Evolutionary conservation across 1,284 basidiomycete species (phyloP).

Genomic region (Trametes sp.): DNA sequence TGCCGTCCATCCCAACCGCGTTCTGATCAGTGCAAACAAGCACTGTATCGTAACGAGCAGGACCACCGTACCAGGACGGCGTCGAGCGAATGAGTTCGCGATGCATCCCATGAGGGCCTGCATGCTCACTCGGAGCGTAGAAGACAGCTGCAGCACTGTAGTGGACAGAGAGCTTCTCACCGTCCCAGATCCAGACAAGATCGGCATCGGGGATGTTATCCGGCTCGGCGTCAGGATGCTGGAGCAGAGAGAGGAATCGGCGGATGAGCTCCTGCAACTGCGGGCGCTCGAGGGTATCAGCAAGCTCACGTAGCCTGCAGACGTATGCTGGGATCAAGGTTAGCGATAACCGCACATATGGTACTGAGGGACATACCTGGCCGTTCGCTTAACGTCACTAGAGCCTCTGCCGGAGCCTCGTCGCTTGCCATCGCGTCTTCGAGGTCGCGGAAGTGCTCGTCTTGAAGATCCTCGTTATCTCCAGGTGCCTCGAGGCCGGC

Average conservation of each 20-base stretch:
- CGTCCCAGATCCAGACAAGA: constrained; percentile 4
- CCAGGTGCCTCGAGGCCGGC: background rate
- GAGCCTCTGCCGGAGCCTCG: background rate
- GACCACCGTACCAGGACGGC: background rate
- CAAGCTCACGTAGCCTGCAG: background rate
- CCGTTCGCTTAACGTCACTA: background rate
- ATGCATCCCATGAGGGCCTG: constrained; percentile 36
- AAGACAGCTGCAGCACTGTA: constrained; percentile 24
- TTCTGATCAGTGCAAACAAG: background rate
- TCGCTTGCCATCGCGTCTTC: background rate
- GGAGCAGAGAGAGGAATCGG: constrained; percentile 20
- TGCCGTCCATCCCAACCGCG: background rate
- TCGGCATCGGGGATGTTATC: constrained; percentile 7
- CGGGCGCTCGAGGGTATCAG: background rate
- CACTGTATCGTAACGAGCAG: background rate
- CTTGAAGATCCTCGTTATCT: background rate
- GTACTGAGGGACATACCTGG: background rate
- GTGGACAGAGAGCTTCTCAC: constrained; percentile 8
- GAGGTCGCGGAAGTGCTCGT: background rate
- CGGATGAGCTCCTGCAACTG: background rate
- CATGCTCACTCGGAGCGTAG: constrained; percentile 39
- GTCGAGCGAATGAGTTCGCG: constrained; percentile 29
- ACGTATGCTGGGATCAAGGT: background rate
- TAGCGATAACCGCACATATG: background rate
- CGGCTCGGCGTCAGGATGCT: background rate